phyloP scores from a whole-genome alignment of 2,329 filamentous ascomycete genomes.

The Diaporthe nobilis region DNA sequence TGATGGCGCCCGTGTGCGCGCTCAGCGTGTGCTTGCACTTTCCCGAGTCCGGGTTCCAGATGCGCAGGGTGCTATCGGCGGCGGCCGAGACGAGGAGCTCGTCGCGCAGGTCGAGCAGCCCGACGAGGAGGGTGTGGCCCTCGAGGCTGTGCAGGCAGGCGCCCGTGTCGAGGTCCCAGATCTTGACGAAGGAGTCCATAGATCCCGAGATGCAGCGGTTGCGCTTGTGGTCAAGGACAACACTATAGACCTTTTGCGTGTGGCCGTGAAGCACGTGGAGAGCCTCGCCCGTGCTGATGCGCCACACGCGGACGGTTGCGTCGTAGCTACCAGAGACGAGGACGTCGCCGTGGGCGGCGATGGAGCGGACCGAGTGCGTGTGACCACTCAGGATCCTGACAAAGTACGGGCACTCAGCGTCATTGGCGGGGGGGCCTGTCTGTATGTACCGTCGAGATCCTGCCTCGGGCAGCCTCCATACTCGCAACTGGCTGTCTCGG shows the following conservation, averaged over 20 bases:
- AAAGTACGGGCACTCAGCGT: slow-evolving; percentile 93
- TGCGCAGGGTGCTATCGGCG: slow-evolving; percentile 93
- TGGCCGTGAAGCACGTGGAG: slow-evolving; percentile 89
- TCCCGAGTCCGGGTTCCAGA: slow-evolving; percentile 96
- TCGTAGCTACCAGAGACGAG: slow-evolving; percentile 99
- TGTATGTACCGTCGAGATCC: slow-evolving; percentile 85
- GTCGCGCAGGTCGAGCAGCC: slow-evolving; percentile 88
- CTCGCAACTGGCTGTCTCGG: slow-evolving; percentile 90
- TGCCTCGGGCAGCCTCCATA: slow-evolving; percentile 92
- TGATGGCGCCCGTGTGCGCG: slow-evolving; percentile 97
- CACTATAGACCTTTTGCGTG: slow-evolving; percentile 94
- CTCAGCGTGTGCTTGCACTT: slow-evolving; percentile 91
- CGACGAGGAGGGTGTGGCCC: slow-evolving; percentile 92
- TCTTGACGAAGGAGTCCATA: slow-evolving; percentile 98
- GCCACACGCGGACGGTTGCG: slow-evolving; percentile 95
- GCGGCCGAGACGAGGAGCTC: slow-evolving; percentile 94
- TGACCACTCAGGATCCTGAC: slow-evolving; percentile 89
- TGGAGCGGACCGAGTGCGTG: slow-evolving; percentile 93
- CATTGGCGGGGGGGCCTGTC: slow-evolving; percentile 79
- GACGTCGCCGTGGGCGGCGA: slow-evolving; percentile 94
- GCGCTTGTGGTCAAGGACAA: slow-evolving; percentile 91
- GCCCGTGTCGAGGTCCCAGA: slow-evolving; percentile 94
- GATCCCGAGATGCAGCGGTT: slow-evolving; percentile 98
- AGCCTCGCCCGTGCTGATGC: slow-evolving; percentile 93
- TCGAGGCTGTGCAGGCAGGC: slow-evolving; percentile 90